Percentiles rank a stretch among this genome's conserved stretches.
Conservation (phyloP, 805 yeast species). For the Yamadazyma olivae region DNA sequence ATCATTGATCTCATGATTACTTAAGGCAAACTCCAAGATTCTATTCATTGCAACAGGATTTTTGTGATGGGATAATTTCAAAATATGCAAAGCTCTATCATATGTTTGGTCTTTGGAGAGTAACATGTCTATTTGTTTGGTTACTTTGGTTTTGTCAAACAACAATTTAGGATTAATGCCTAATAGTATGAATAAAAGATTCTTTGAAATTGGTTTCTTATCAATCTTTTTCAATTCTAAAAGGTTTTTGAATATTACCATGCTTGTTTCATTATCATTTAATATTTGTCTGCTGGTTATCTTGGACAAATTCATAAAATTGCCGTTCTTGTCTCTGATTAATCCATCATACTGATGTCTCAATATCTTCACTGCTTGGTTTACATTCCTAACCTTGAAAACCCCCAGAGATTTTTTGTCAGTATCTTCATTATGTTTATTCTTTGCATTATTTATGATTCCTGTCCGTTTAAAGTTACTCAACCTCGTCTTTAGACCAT, state of each 20-base stretch:
- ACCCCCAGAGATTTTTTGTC: no score
- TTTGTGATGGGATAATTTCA: slow-evolving; percentile 43
- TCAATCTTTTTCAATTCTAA: slow-evolving; percentile 20
- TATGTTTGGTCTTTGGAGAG: slow-evolving; percentile 45
- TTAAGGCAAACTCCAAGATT: slow-evolving; percentile 49
- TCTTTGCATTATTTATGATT: background rate
- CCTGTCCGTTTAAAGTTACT: background rate
- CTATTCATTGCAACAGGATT: slow-evolving; percentile 65
- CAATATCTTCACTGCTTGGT: slow-evolving; percentile 25
- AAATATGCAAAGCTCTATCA: slow-evolving; percentile 52
- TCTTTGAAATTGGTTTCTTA: slow-evolving; percentile 34
- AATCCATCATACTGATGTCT: slow-evolving; percentile 27
- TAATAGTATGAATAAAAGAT: slow-evolving; percentile 50
- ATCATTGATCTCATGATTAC: slow-evolving; percentile 37
- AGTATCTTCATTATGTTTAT: background rate
- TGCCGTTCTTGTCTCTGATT: slow-evolving; percentile 24
- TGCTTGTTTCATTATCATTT: slow-evolving; percentile 17
- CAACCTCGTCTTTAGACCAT: background rate
- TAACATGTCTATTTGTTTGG: slow-evolving; percentile 50
- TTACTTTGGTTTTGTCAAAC: slow-evolving; percentile 55
- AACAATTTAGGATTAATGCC: slow-evolving; percentile 60
- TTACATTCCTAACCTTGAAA: slow-evolving; percentile 9
- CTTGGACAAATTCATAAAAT: slow-evolving; percentile 19
- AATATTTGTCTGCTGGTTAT: slow-evolving; percentile 23
- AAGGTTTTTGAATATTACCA: slow-evolving; percentile 26